phyloP scores from a whole-genome alignment of 2,329 filamentous ascomycete species.

The Sporothrix pseudoabietina region DNA sequence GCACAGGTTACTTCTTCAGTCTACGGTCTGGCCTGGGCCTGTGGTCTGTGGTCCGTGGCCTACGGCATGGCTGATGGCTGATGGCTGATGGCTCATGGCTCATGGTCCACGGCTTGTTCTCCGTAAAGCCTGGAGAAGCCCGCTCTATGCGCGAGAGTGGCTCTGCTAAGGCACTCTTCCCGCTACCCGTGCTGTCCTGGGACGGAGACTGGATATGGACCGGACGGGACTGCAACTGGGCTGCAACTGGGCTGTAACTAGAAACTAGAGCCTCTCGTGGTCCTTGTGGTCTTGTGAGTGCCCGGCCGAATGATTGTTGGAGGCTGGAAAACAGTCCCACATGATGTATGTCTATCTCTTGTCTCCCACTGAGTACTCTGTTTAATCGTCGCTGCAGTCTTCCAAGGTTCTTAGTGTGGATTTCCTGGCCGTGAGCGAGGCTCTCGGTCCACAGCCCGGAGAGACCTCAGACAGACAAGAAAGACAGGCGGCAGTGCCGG shows the following conservation, averaged over 20 bases:
- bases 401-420: neutral
- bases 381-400: neutral
- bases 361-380: neutral
- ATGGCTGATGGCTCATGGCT: neutral
- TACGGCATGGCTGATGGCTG: neutral
- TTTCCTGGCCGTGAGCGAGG: neutral
- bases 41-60: neutral
- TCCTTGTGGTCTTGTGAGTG: neutral
- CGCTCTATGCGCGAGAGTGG: slow-evolving; percentile 22
- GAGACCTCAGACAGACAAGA: neutral
- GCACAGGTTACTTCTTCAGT: neutral
- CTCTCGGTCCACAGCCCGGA: slow-evolving; percentile 2
- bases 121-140: slow-evolving; percentile 1
- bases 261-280: slow-evolving; percentile 1
- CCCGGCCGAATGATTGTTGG: neutral
- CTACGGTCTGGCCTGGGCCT: neutral
- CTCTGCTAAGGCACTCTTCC: slow-evolving; percentile 24
- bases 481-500: neutral
- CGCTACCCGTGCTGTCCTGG: slow-evolving; percentile 1
- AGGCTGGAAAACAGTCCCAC: slow-evolving; percentile 10
- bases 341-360: neutral
- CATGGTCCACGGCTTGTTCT: neutral
- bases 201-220: neutral
- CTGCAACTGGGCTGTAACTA: neutral
- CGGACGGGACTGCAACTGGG: neutral